Conservation (phyloP, 345 rosid genomes). For the Pistacia atlantica region DNA sequence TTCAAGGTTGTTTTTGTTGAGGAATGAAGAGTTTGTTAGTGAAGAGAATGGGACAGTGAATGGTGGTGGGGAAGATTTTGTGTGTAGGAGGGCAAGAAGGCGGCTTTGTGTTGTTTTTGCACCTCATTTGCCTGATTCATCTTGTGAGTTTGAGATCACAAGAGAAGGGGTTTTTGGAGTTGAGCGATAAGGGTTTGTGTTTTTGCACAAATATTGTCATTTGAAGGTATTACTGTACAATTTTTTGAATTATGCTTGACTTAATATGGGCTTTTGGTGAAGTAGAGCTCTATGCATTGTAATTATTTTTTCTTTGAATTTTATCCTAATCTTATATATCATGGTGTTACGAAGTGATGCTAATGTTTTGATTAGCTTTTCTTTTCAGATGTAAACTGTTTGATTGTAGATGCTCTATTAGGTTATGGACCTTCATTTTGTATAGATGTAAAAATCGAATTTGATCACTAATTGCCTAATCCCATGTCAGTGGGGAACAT, state of each 20-base stretch:
- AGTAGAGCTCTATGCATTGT: neutral
- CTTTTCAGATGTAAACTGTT: constrained; percentile 1
- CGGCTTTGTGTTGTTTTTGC: constrained; percentile 67
- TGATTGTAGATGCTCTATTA: neutral
- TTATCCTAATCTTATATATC: neutral
- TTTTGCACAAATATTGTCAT: neutral
- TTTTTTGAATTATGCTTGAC: neutral
- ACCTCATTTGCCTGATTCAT: constrained; percentile 61
- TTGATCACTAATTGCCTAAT: too few relatives aligned
- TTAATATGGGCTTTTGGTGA: constrained; percentile 4
- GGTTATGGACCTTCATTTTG: neutral
- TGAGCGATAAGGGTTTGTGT: constrained; percentile 17
- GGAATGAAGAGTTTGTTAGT: constrained; percentile 39
- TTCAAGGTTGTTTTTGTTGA: constrained; percentile 72
- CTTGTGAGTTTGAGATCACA: constrained; percentile 67
- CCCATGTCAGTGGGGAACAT: too few relatives aligned
- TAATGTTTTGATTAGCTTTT: neutral
- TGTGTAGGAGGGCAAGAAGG: constrained; percentile 38
- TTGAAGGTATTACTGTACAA: constrained; percentile 1
- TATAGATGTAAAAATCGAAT: neutral
- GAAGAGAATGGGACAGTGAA: constrained; percentile 23
- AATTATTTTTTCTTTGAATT: neutral
- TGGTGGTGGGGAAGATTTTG: constrained; percentile 23
- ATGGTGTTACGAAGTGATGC: neutral
- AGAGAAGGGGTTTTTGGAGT: constrained; percentile 59